Evolutionary conservation across 192 early-diverging fungal species (phyloP).

Genomic region (Coemansia reversa): DNA sequence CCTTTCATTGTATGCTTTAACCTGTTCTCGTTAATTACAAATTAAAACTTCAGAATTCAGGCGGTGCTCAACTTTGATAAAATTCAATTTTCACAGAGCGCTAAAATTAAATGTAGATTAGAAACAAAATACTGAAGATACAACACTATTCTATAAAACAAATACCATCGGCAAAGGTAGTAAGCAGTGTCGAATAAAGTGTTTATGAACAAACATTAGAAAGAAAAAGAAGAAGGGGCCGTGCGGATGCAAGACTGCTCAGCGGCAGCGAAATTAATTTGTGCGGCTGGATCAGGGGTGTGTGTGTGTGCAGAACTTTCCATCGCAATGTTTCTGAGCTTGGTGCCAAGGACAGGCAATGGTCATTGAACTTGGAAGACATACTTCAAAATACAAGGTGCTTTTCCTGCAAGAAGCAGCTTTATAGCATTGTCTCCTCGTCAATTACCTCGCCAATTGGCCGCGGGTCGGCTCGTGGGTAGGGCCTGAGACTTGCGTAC

Average conservation of each 20-base stretch:
- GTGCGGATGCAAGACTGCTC: background rate
- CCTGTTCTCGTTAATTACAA: background rate
- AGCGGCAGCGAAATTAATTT: background rate
- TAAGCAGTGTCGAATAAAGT: too few relatives aligned
- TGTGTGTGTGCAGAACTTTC: background rate
- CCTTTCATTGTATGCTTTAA: constrained; percentile 8
- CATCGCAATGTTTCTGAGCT: background rate
- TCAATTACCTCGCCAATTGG: constrained; percentile 51
- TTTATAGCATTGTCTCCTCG: constrained; percentile 24
- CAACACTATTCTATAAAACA: background rate
- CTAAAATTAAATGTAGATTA: background rate
- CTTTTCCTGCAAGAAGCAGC: background rate
- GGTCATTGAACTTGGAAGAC: background rate
- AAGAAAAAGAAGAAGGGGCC: background rate
- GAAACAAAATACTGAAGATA: background rate
- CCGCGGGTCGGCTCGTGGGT: constrained; percentile 42
- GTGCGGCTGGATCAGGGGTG: background rate
- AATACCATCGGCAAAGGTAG: background rate
- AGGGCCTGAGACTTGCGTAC: constrained; percentile 25
- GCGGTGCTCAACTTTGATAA: background rate
- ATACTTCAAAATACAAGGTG: background rate
- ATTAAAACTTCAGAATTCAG: background rate
- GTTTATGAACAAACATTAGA: too few relatives aligned
- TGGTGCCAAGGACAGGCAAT: background rate
- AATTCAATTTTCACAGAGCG: background rate